A percentile compares a stretch with the other conserved stretches of the same genome.
phyloP scores from a whole-genome alignment of 2,329 filamentous ascomycete species.

The Epichloe festucae region DNA sequence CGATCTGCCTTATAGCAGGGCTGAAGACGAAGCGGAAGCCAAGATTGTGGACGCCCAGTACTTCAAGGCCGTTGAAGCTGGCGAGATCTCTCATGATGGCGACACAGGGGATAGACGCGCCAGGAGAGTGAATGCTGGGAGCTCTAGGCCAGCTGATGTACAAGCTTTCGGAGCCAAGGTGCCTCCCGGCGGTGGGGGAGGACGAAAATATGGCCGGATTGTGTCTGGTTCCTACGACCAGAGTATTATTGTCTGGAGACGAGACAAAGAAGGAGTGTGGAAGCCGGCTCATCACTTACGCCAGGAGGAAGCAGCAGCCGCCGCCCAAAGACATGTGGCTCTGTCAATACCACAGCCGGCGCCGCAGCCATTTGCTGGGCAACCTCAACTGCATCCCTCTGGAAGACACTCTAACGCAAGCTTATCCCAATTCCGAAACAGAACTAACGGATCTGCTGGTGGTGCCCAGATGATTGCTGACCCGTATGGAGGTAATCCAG shows the following conservation, averaged over 20 bases:
- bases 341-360: neutral
- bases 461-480: neutral
- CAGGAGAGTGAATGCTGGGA: constrained; percentile 53
- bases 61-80: constrained; percentile 45
- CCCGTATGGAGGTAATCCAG: constrained; percentile 1
- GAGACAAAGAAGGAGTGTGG: constrained; percentile 77
- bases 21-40: constrained; percentile 62
- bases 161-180: constrained; percentile 73
- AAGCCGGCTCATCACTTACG: constrained; percentile 60
- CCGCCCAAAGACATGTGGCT: constrained; percentile 26
- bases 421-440: neutral
- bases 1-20: constrained; percentile 67
- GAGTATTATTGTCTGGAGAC: constrained; percentile 88
- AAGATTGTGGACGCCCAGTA: constrained; percentile 61
- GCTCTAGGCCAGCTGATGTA: constrained; percentile 61
- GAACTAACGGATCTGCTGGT: neutral
- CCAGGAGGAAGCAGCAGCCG: constrained; percentile 55
- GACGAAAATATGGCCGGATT: constrained; percentile 82
- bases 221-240: constrained; percentile 96
- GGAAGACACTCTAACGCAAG: neutral
- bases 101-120: constrained; percentile 21
- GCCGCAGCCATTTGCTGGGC: neutral
- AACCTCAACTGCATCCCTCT: neutral
- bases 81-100: constrained; percentile 27
- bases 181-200: constrained; percentile 87